Base-by-base conservation (phyloP, 2,329 filamentous ascomycete species). In the Aspergillus persii region DNA sequence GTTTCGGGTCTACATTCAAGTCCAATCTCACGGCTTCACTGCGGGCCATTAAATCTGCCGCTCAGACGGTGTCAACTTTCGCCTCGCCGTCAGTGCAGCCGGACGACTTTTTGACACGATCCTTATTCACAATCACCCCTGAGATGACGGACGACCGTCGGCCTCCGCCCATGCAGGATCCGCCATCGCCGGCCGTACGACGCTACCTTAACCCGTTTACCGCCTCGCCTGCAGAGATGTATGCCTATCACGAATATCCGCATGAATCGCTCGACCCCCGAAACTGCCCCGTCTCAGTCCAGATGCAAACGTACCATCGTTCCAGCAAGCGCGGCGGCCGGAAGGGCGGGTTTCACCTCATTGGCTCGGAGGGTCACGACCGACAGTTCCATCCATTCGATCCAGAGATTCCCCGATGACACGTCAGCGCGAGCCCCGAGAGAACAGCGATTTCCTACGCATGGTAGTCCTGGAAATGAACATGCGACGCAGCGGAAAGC, bases 391-490 rank as follows among this genome's bases (percentile, higher is more conserved):
- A 61, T 27, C 63, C 65, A 1, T 73, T 70, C 27, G 72, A 74
- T 50, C 69, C 70, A 9, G 73, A 74, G 50, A 66, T 71, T 4
- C 72, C 75, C 77, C 81, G 2, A 72, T 78, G 53, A 77, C 81
- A 15, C 81, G 84, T 9, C 84, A 84, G 64, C 80, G 86, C n/a
- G 86, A 88, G 66, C 83, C 84, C 30, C 78, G 86, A 53, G 86
- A 88, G 67, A 88, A 88, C 70, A 79, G 82, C 63, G 81, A 88
- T 66, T 88, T 88, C 69, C 73, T 88, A 50, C 81, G 86, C 39
- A 81, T 88, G 63, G 84, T 87, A 15, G 86, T 88, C 9, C 77
- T 88, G 51, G 86, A 88, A 72, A 87, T 88, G 85, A 87, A 88
- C 70, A 88, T 88, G 86, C 81, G 85, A 41, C 81, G 85, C 48